A percentile compares a stretch with the other conserved stretches of the same genome.
Evolutionary conservation across 2,329 filamentous ascomycete genomes (phyloP).

Genomic region (Penicillium sumatraense): DNA sequence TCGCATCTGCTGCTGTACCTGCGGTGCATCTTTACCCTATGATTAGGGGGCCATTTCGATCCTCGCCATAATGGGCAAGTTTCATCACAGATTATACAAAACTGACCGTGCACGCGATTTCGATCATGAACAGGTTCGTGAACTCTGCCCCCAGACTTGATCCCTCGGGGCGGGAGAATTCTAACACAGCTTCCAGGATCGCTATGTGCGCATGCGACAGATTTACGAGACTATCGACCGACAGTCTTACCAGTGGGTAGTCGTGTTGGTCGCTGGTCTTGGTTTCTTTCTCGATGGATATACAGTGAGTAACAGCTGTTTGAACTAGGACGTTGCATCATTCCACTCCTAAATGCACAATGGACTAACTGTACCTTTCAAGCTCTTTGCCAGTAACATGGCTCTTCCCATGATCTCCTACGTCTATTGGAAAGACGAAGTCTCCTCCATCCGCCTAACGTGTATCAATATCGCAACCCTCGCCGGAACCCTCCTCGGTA

Average conservation of each 20-base stretch:
- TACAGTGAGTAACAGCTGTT: slow-evolving; percentile 33
- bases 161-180: background rate
- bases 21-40: slow-evolving; percentile 2
- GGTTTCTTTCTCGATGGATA: slow-evolving; percentile 57
- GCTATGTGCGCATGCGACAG: slow-evolving; percentile 48
- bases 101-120: slow-evolving; percentile 50
- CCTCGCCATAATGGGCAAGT: slow-evolving; percentile 35
- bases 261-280: slow-evolving; percentile 53
- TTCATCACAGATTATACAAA: slow-evolving; percentile 45
- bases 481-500: slow-evolving; percentile 52
- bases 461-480: slow-evolving; percentile 54
- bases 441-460: slow-evolving; percentile 39
- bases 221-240: slow-evolving; percentile 52
- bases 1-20: slow-evolving; percentile 7
- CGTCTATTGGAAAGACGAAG: slow-evolving; percentile 52
- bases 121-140: slow-evolving; percentile 46
- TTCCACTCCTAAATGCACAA: no score
- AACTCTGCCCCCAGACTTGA: no score
- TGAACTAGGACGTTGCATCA: no score
- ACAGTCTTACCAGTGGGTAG: slow-evolving; percentile 48
- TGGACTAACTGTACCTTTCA: background rate
- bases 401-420: slow-evolving; percentile 55
- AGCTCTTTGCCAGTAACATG: slow-evolving; percentile 56
- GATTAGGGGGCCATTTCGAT: background rate
- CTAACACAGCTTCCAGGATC: slow-evolving; percentile 34